A percentile compares a stretch with the other conserved stretches of the same genome.
Evolutionary conservation across 495 filamentous ascomycete species (phyloP).

Genomic region (Podospora conica): DNA sequence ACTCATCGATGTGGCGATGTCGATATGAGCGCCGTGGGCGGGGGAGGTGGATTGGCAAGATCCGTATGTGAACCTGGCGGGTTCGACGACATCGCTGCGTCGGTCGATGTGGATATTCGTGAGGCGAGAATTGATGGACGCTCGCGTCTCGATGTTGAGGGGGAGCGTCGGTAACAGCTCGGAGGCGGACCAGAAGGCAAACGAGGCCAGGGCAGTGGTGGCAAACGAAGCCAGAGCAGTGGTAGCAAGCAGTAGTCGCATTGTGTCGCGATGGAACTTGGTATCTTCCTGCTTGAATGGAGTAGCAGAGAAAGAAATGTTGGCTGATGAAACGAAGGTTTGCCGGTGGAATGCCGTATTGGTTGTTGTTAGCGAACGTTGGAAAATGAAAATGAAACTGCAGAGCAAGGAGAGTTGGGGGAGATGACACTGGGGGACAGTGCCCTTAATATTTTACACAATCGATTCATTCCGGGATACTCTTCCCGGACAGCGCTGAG

Average conservation of each 20-base stretch:
- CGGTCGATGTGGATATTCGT: slow-evolving; percentile 39
- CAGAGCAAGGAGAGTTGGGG: background rate
- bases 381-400: background rate
- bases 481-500: too few relatives aligned
- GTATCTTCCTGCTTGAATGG: background rate
- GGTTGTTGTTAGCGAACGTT: background rate
- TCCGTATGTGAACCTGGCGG: slow-evolving; percentile 37
- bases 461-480: too few relatives aligned
- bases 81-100: slow-evolving; percentile 13
- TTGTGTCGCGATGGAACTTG: background rate
- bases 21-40: slow-evolving; percentile 22
- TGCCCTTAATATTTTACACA: too few relatives aligned
- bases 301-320: background rate
- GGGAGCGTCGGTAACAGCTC: slow-evolving; percentile 12
- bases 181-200: background rate
- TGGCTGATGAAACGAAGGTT: background rate
- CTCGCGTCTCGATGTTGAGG: slow-evolving; percentile 29
- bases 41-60: slow-evolving; percentile 20
- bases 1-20: slow-evolving; percentile 18
- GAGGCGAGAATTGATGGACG: slow-evolving; percentile 32
- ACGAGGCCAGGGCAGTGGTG: background rate
- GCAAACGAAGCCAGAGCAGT: background rate
- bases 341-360: background rate
- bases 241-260: background rate
- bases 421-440: too few relatives aligned